These are phyloP conservation scores for Croton setiger DNA, from an alignment of 441 rosid genomes.

Conservation along the genomic window DNA sequence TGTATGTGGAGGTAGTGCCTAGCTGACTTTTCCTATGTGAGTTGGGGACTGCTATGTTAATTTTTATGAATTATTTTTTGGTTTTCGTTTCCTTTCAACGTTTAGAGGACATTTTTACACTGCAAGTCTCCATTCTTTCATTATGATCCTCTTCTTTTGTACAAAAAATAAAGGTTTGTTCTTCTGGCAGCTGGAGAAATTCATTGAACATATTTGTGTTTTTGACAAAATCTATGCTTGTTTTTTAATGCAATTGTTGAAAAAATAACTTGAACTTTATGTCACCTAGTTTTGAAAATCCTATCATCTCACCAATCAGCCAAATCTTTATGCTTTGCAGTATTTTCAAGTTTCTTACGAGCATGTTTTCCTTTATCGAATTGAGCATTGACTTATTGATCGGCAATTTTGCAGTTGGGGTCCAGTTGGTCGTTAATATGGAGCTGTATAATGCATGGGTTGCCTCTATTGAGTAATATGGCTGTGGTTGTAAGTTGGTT, in stretches of 20 bases:
- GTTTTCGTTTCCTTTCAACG: background rate
- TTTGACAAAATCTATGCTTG: background rate
- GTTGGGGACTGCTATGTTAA: background rate
- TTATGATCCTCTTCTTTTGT: background rate
- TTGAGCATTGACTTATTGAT: conserved; percentile 19
- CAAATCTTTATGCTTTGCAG: conserved; percentile 6
- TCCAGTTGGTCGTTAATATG: conserved; percentile 81
- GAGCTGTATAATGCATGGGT: conserved; percentile 71
- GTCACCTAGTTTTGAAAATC: too few relatives aligned
- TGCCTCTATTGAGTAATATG: conserved; percentile 75
- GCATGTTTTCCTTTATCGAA: conserved; percentile 24
- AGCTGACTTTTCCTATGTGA: background rate
- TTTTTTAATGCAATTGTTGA: background rate
- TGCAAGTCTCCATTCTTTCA: background rate
- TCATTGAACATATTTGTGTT: background rate
- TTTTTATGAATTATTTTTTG: background rate
- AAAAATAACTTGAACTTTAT: background rate
- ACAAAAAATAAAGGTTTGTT: background rate
- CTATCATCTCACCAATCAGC: background rate
- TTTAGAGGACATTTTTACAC: background rate
- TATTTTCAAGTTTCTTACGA: conserved; percentile 13
- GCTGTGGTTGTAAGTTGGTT: conserved; percentile 64
- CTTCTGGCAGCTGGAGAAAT: background rate
- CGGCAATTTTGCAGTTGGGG: conserved; percentile 51
- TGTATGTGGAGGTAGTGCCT: background rate